Evolutionary conservation across 2,329 filamentous ascomycete genomes (phyloP).

Genomic region (Penicillium griseofulvum): DNA sequence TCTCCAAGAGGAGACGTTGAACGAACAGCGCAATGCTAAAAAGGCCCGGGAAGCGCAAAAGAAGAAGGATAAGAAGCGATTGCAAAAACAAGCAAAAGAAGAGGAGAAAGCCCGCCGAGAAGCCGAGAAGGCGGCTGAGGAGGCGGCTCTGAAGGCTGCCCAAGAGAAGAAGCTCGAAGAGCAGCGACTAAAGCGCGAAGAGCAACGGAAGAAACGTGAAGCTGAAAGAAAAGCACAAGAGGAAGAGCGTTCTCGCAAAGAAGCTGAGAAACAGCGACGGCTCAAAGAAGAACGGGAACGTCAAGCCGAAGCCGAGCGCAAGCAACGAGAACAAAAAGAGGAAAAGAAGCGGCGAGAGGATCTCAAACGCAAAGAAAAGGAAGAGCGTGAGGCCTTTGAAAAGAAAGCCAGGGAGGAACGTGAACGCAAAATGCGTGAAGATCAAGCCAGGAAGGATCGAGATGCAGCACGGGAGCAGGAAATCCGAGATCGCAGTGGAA

Average conservation of each 20-base stretch:
- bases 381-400: constrained; percentile 61
- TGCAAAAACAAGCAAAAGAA: constrained; percentile 84
- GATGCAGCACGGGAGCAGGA: constrained; percentile 50
- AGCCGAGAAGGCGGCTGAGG: constrained; percentile 84
- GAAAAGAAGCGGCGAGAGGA: constrained; percentile 75
- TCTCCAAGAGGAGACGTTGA: constrained; percentile 75
- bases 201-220: constrained; percentile 88
- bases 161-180: constrained; percentile 80
- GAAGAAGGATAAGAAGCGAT: constrained; percentile 87
- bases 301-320: constrained; percentile 81
- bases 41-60: constrained; percentile 92
- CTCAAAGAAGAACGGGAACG: constrained; percentile 81
- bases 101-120: constrained; percentile 87
- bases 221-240: constrained; percentile 86
- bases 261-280: constrained; percentile 76
- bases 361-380: constrained; percentile 73
- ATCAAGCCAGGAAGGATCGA: constrained; percentile 56
- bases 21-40: constrained; percentile 80
- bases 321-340: constrained; percentile 74
- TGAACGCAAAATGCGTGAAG: constrained; percentile 53
- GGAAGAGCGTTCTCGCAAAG: constrained; percentile 79
- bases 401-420: constrained; percentile 62
- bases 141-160: constrained; percentile 69
- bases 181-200: constrained; percentile 76
- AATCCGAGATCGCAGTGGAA: constrained; percentile 41